Percentiles rank a stretch among this genome's conserved stretches.
phyloP scores from a whole-genome alignment of 169 alveolate genomes.

The Plasmodium billcollinsi region DNA sequence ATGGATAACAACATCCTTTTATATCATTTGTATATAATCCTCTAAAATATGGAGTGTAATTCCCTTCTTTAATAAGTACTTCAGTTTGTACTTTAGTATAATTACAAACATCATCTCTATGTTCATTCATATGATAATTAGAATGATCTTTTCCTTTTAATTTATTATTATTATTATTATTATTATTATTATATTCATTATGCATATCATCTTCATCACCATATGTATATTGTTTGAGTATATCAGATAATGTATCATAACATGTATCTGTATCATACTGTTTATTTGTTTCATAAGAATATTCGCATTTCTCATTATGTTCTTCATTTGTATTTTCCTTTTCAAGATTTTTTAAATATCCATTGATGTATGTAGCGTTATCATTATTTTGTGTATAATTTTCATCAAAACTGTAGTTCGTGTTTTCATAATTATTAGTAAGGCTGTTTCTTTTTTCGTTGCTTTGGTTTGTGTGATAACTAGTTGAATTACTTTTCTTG shows the following conservation, averaged over 20 bases:
- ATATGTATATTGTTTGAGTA: too few species aligned
- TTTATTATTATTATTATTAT: background rate
- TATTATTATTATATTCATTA: background rate
- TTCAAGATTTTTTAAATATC: background rate
- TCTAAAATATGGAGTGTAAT: constrained; percentile 31
- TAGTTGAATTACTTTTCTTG: too few species aligned
- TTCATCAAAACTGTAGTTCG: too few species aligned
- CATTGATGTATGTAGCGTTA: too few species aligned
- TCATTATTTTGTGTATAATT: too few species aligned
- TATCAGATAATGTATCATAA: too few species aligned
- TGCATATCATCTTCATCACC: background rate
- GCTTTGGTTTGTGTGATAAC: too few species aligned
- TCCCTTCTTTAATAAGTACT: constrained; percentile 40
- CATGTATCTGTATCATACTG: too few species aligned
- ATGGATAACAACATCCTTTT: constrained; percentile 68
- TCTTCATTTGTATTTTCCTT: background rate
- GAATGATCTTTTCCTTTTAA: background rate
- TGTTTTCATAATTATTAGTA: too few species aligned
- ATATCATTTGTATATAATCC: constrained; percentile 70
- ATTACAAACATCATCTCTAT: constrained; percentile 20
- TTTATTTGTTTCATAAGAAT: background rate
- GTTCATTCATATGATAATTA: background rate
- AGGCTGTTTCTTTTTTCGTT: too few species aligned
- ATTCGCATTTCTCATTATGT: constrained; percentile 1
- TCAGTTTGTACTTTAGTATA: constrained; percentile 34